Percentiles rank a stretch among this genome's conserved stretches.
Evolutionary conservation across 176 grass and related monocot genomes (phyloP).

Genomic region (Cenchrus fungigraminus): DNA sequence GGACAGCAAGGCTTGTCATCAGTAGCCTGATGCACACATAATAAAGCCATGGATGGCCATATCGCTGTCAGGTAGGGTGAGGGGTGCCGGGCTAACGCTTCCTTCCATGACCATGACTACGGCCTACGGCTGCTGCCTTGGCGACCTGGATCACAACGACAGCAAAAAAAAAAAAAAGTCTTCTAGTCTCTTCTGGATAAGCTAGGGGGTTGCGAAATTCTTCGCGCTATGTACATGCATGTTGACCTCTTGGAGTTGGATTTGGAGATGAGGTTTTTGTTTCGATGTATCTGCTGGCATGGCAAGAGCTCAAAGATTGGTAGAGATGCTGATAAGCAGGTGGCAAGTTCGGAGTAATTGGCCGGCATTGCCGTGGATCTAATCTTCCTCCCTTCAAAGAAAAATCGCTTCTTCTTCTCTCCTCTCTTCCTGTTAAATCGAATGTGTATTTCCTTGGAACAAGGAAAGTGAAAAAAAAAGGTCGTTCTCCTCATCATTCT

Average conservation of each 20-base stretch:
- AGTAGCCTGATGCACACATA: background rate
- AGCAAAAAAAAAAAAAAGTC: background rate
- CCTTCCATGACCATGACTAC: constrained; percentile 18
- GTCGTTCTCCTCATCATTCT: background rate
- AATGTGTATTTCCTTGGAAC: background rate
- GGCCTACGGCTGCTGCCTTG: constrained; percentile 17
- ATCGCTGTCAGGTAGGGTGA: background rate
- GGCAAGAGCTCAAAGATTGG: background rate
- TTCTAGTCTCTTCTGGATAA: background rate
- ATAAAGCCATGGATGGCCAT: background rate
- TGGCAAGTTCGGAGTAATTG: background rate
- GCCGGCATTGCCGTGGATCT: background rate
- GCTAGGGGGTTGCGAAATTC: background rate
- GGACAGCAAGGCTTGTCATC: background rate
- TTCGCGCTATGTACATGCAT: background rate
- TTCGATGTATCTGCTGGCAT: background rate
- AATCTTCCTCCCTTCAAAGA: background rate
- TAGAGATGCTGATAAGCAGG: background rate
- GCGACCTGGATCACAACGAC: constrained; percentile 21
- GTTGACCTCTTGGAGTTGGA: background rate
- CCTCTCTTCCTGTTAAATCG: background rate
- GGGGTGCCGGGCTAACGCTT: constrained; percentile 31
- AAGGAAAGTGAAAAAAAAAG: background rate
- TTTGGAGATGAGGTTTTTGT: background rate
- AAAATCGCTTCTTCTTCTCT: background rate